A percentile compares a stretch with the other conserved stretches of the same genome.
Evolutionary conservation across 2,329 filamentous ascomycete genomes (phyloP).

Genomic region (Nannizziopsis barbatae): DNA sequence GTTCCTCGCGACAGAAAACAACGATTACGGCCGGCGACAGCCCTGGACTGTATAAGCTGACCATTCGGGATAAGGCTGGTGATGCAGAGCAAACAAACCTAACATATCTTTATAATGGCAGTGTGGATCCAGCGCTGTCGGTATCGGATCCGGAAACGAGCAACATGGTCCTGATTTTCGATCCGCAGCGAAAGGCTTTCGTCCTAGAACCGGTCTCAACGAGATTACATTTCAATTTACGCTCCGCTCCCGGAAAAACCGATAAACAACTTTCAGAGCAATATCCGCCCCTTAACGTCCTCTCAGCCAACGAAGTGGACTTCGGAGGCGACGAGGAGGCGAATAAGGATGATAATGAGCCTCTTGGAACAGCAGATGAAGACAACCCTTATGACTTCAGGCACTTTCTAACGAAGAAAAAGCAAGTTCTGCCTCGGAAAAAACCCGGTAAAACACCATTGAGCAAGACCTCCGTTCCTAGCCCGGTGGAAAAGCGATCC

Average conservation of each 20-base stretch:
- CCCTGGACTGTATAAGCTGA: slow-evolving; percentile 31
- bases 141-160: slow-evolving; percentile 23
- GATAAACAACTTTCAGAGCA: slow-evolving; percentile 55
- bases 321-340: slow-evolving; percentile 27
- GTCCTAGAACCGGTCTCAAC: slow-evolving; percentile 71
- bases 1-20: slow-evolving; percentile 30
- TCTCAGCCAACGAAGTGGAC: slow-evolving; percentile 28
- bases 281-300: slow-evolving; percentile 52
- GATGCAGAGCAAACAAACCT: slow-evolving; percentile 30
- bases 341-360: slow-evolving; percentile 31
- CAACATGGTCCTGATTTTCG: slow-evolving; percentile 55
- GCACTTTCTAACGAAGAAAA: slow-evolving; percentile 37
- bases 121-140: slow-evolving; percentile 28
- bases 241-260: slow-evolving; percentile 53
- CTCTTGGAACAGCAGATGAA: slow-evolving; percentile 29
- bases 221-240: slow-evolving; percentile 80
- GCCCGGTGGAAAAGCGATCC: slow-evolving; percentile 23
- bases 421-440: slow-evolving; percentile 25
- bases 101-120: slow-evolving; percentile 33
- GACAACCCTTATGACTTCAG: slow-evolving; percentile 41
- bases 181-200: slow-evolving; percentile 61
- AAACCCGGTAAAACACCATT: slow-evolving; percentile 21
- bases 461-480: slow-evolving; percentile 29
- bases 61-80: slow-evolving; percentile 33
- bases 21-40: slow-evolving; percentile 28